Base-by-base conservation (phyloP, 2,329 filamentous ascomycete species). In the Fusarium aywerte region DNA sequence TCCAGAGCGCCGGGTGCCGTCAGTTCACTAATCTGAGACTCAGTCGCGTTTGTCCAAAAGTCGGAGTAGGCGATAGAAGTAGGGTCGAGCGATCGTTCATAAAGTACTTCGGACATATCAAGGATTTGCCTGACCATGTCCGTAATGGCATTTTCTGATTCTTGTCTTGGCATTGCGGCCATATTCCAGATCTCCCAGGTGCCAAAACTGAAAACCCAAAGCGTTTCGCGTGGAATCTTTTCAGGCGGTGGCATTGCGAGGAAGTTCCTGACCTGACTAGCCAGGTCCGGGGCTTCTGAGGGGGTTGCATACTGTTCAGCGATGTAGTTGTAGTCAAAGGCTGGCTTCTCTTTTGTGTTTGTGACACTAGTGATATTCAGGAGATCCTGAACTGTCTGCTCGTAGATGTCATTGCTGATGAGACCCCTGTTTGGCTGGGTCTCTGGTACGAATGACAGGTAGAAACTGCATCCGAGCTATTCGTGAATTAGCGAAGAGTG, bases 351-450 rank as follows among this genome's bases (percentile, higher is more conserved):
- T 3, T 65, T 60, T 7, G 77, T 66, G n/a, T 76, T 68, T 23
- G 78, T 74, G 11, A 76, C 69, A 32, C 74, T 68, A 11, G 75
- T 71, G 10, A 76, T 61, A 20, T 75, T 73, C 13, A 79, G 71
- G 10, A 84, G 68, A 4, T 79, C 82, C 2, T 77, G 75, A 1
- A 78, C 55, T 44, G 31, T 73, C 67, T 29, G 67, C 33, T 83
- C 87, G 50, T 89, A 90, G 7, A 85, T 74, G 31, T 77, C 67
- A 65, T 83, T 93, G 62, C 82, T 83, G 3, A 77, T 90, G 31
- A 85, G 80, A 12, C 72, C 77, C 21, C 45, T 85, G 80, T 21
- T 88, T n/a, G 78, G 83, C 18, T 78, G 83, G 12, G 68, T 67
- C 4, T 65, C 52, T 4, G 84, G 84, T 2, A 84, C 75, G 52